phyloP scores from a whole-genome alignment of 1,284 basidiomycete species.

The Ustilago vetiveriae region DNA sequence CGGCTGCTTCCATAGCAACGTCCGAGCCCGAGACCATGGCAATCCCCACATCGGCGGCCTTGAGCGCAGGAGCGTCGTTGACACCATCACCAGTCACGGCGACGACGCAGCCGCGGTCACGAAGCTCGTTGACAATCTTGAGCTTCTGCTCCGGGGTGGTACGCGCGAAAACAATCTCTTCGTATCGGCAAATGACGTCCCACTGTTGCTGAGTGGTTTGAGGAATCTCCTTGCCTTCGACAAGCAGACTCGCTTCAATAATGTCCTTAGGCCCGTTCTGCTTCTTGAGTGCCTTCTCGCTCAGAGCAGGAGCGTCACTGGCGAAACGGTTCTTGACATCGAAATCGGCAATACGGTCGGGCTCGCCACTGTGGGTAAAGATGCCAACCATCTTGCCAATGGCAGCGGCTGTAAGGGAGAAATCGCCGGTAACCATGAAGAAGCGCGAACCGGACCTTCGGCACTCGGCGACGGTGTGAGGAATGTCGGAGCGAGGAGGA shows the following conservation, averaged over 20 bases:
- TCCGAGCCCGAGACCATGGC: constrained; percentile 70
- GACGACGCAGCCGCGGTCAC: constrained; percentile 72
- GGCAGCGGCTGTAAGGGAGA: constrained; percentile 72
- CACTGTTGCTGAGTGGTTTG: constrained; percentile 64
- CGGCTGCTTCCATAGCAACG: constrained; percentile 65
- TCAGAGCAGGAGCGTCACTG: constrained; percentile 33
- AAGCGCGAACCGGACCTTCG: constrained; percentile 75
- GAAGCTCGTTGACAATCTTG: constrained; percentile 75
- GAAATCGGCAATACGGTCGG: constrained; percentile 68
- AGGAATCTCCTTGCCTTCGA: constrained; percentile 41
- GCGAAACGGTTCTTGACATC: constrained; percentile 28
- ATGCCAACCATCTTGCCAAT: constrained; percentile 75
- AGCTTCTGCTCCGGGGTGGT: constrained; percentile 78
- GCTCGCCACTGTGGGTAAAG: constrained; percentile 69
- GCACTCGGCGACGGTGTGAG: constrained; percentile 71
- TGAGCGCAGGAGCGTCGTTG: constrained; percentile 74
- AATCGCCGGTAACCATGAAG: constrained; percentile 77
- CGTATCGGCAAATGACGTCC: constrained; percentile 72
- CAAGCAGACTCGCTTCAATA: constrained; percentile 35
- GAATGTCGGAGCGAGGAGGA: constrained; percentile 74
- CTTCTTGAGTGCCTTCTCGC: constrained; percentile 39
- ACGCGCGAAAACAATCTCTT: constrained; percentile 78
- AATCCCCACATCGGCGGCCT: constrained; percentile 70
- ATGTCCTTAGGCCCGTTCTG: constrained; percentile 32
- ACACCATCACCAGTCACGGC: constrained; percentile 77